These are phyloP conservation scores for Moricandia moricandioides DNA, from an alignment of 345 rosid species.

Conservation along the genomic window DNA sequence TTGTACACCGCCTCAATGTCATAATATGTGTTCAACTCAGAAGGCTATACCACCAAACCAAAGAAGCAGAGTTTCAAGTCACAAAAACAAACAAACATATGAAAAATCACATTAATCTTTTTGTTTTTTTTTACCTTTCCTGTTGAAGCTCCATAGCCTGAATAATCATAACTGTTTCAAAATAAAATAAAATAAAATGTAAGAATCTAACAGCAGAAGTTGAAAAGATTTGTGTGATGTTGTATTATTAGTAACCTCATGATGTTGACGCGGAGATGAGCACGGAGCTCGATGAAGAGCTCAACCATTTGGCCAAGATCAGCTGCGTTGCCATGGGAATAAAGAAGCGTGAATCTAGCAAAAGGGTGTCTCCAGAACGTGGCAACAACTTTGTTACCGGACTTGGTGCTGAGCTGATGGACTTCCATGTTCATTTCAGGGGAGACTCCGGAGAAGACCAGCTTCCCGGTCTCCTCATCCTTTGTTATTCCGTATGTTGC, in stretches of 20 bases:
- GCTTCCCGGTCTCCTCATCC: slow-evolving; percentile 66
- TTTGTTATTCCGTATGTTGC: slow-evolving; percentile 68
- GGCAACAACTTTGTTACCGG: slow-evolving; percentile 84
- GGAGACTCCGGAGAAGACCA: slow-evolving; percentile 63
- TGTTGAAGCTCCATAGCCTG: slow-evolving; percentile 98
- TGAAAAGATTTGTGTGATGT: no score
- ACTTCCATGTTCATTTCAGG: slow-evolving; percentile 80
- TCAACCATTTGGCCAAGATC: slow-evolving; percentile 97
- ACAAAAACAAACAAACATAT: not conserved
- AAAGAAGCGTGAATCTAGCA: slow-evolving; percentile 81
- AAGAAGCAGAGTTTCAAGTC: not conserved
- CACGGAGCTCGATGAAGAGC: slow-evolving; percentile 94
- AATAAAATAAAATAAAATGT: not conserved
- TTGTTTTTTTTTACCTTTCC: slow-evolving; percentile 71
- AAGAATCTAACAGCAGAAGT: slow-evolving; percentile 26
- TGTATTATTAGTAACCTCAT: slow-evolving; percentile 57
- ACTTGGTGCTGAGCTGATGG: slow-evolving; percentile 71
- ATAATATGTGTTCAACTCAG: slow-evolving; percentile 86
- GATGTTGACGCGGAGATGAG: slow-evolving; percentile 88
- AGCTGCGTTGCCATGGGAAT: slow-evolving; percentile 97
- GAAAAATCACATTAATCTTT: not conserved
- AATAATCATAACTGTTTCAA: slow-evolving; percentile 84
- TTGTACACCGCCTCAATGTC: slow-evolving; percentile 89
- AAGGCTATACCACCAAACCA: slow-evolving; percentile 50
- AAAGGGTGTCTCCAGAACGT: slow-evolving; percentile 95